Evolutionary conservation across 116 monocot species (phyloP).

Genomic region (Iris pallida): DNA sequence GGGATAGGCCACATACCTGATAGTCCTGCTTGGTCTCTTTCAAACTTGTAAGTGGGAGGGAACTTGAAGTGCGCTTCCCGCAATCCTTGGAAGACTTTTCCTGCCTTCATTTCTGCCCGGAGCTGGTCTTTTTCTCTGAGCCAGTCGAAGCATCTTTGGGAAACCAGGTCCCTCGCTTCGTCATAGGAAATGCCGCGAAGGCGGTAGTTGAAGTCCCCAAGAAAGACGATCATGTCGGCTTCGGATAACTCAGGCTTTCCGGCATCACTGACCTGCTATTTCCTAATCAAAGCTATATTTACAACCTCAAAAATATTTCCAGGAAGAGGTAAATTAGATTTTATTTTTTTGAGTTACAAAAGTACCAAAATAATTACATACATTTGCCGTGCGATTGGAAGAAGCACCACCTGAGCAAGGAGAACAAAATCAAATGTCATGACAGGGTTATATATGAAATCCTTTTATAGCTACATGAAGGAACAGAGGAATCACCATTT

Average conservation of each 20-base stretch:
- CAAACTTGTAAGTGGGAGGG: constrained; percentile 89
- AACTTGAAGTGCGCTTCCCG: constrained; percentile 73
- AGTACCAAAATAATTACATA: constrained; percentile 18
- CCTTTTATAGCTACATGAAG: not conserved
- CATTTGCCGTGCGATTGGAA: constrained; percentile 47
- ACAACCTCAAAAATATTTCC: no score
- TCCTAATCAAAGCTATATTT: not conserved
- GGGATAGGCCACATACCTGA: constrained; percentile 32
- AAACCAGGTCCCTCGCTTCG: constrained; percentile 82
- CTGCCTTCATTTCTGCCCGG: constrained; percentile 68
- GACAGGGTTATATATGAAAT: constrained; percentile 6
- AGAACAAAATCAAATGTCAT: not conserved
- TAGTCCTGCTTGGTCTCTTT: constrained; percentile 54
- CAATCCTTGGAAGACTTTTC: constrained; percentile 87
- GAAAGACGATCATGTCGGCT: constrained; percentile 80
- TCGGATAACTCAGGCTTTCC: constrained; percentile 73
- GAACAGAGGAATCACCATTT: no score
- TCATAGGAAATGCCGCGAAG: constrained; percentile 68
- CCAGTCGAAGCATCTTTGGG: constrained; percentile 88
- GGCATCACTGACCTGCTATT: constrained; percentile 48
- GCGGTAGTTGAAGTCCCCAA: constrained; percentile 93
- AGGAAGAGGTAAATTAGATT: not conserved
- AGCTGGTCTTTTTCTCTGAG: constrained; percentile 83
- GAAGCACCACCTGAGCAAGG: constrained; percentile 53
- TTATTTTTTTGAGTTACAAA: not conserved